Evolutionary conservation across 495 filamentous ascomycete genomes (phyloP), one percentile per base, ranked within the genome.

Genomic region (Corynascus novoguineensis): DNA sequence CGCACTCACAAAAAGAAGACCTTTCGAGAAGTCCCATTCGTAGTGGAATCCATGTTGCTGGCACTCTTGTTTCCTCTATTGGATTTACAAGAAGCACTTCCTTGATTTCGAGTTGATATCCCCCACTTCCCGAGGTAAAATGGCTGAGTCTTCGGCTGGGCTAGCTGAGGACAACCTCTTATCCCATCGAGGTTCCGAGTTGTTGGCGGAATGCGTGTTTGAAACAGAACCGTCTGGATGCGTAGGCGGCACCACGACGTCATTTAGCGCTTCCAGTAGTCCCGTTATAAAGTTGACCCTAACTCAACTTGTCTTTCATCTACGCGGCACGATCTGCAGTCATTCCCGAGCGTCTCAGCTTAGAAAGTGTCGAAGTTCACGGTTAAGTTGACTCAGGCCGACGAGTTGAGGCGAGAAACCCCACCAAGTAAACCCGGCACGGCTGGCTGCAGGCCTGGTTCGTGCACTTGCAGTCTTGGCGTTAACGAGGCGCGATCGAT

Each of bases 1-100:
- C 14, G 11, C 12, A 60, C 75, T 68, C 50, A 78, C 76, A 79
- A 78, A 65, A 79, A 79, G 22, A 79, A 67, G 34, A 78, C 73
- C 27, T 66, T 67, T 46, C 61, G 60, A 19, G 57, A 47, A 15
- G 21, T 44, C 53, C 64, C 62, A n/a, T 57, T 59, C 19, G 24
- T 29, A 17, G 5, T 49, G 4, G 57, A 15, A 34, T 50, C 37
- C 37, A 41, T 41, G 17, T 41, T 15, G 1, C 37, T 41, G 17
- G n/a, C 4, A 21, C n/a, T 21, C 15, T 6, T 9, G 37, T 19
- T n/a, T n/a, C n/a, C n/a, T n/a, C n/a, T n/a, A n/a, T n/a, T n/a
- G n/a, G n/a, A n/a, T n/a, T n/a, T n/a, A n/a, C n/a, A n/a, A n/a
- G n/a, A n/a, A n/a, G n/a, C n/a, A n/a, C n/a, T n/a, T n/a, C n/a